These are phyloP conservation scores for Funneliformis geosporum DNA, from an alignment of 192 early-diverging fungal species.

Conservation along the genomic window DNA sequence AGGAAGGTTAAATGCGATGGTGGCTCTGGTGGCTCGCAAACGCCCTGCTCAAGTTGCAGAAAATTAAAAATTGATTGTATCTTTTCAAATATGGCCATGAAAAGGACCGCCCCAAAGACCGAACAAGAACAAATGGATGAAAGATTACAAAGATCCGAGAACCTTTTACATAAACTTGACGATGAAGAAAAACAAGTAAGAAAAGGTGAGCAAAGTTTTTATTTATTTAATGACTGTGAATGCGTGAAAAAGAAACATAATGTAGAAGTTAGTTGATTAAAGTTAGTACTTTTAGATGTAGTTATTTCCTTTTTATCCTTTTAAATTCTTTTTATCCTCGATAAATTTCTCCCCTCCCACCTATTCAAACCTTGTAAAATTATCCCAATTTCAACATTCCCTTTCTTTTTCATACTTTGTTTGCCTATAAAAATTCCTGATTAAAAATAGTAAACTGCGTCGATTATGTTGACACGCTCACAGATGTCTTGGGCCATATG, in stretches of 20 bases:
- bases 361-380: no score
- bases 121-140: slow-evolving; percentile 33
- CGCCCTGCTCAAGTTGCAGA: slow-evolving; percentile 32
- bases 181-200: slow-evolving; percentile 19
- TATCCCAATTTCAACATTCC: no score
- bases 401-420: no score
- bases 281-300: no score
- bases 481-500: slow-evolving; percentile 4
- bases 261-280: no score
- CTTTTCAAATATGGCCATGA: slow-evolving; percentile 31
- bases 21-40: slow-evolving; percentile 48
- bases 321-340: no score
- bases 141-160: slow-evolving; percentile 27
- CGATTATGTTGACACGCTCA: slow-evolving; percentile 28
- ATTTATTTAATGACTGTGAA: not conserved
- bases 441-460: slow-evolving; percentile 7
- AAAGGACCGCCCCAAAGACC: slow-evolving; percentile 24
- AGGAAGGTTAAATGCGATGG: slow-evolving; percentile 75
- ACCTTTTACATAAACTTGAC: slow-evolving; percentile 27
- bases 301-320: no score
- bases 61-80: slow-evolving; percentile 31
- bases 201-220: slow-evolving; percentile 8
- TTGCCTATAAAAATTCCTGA: no score
- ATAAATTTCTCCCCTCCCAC: no score
- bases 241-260: no score